Percentiles rank a stretch among this genome's conserved stretches.
Evolutionary conservation across 306 rosid species (phyloP).

Genomic region (Prunus kanzakura): DNA sequence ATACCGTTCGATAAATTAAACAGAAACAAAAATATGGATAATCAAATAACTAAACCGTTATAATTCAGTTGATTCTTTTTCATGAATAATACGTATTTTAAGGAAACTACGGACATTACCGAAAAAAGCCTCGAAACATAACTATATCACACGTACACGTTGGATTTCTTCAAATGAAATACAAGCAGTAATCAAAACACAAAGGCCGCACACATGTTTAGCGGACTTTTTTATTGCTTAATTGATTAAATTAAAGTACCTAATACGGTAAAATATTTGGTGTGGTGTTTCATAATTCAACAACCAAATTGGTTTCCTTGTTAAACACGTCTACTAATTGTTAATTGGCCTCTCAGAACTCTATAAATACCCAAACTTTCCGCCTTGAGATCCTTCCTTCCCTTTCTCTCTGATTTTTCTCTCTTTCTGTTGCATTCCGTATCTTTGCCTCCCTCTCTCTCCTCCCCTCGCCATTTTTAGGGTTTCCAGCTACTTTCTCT

Average conservation of each 20-base stretch:
- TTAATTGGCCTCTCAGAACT: not conserved
- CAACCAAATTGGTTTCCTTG: constrained; percentile 35
- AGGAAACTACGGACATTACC: no score
- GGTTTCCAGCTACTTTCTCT: constrained; percentile 12
- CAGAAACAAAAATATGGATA: no score
- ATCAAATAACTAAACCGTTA: no score
- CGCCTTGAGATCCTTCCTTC: constrained; percentile 12
- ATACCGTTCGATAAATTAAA: no score
- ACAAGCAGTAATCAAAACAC: not conserved
- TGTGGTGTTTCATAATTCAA: constrained; percentile 30
- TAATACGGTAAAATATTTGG: not conserved
- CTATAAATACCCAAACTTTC: constrained; percentile 38
- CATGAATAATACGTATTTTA: no score
- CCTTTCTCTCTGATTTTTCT: constrained; percentile 1
- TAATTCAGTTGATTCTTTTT: no score
- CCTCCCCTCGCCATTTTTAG: constrained; percentile 13
- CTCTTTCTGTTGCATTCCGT: constrained; percentile 1
- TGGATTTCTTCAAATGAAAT: not conserved
- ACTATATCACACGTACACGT: no score
- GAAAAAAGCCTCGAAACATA: no score
- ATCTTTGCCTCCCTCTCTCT: not conserved
- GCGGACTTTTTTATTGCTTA: not conserved
- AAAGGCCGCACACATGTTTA: not conserved
- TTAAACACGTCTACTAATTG: constrained; percentile 26
- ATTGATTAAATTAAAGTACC: not conserved